These are phyloP conservation scores for Magnolia officinalis DNA, from an alignment of 164 flowering plant species.

Conservation along the genomic window DNA sequence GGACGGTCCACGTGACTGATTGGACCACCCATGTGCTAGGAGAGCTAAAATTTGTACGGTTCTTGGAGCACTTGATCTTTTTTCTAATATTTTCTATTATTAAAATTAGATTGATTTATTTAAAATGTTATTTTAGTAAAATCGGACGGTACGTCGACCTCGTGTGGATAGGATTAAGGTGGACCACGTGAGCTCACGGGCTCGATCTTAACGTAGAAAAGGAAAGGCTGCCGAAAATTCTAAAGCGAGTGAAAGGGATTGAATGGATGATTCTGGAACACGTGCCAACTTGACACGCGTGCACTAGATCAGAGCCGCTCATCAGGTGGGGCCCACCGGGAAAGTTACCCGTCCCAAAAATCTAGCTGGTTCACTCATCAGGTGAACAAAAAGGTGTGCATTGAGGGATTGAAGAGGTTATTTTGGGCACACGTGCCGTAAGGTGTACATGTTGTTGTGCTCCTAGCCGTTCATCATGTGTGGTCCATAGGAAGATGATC, in stretches of 20 bases:
- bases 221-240: neutral
- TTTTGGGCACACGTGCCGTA: too few relatives aligned
- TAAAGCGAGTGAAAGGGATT: neutral
- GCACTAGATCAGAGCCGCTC: neutral
- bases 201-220: neutral
- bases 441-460: too few relatives aligned
- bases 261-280: neutral
- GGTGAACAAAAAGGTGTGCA: too few relatives aligned
- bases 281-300: neutral
- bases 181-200: neutral
- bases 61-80: too few relatives aligned
- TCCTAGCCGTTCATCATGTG: too few relatives aligned
- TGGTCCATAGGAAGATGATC: too few relatives aligned
- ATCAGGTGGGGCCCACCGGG: too few relatives aligned
- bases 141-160: slow-evolving; percentile 2
- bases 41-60: neutral
- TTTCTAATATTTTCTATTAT: neutral
- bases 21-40: neutral
- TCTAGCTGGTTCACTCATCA: too few relatives aligned
- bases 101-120: neutral
- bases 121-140: neutral
- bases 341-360: too few relatives aligned
- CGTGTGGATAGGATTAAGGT: neutral
- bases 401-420: too few relatives aligned
- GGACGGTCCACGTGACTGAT: neutral